These are phyloP conservation scores for Termitomyces sp. DNA, from an alignment of 768 basidiomycete species.

Conservation along the genomic window DNA sequence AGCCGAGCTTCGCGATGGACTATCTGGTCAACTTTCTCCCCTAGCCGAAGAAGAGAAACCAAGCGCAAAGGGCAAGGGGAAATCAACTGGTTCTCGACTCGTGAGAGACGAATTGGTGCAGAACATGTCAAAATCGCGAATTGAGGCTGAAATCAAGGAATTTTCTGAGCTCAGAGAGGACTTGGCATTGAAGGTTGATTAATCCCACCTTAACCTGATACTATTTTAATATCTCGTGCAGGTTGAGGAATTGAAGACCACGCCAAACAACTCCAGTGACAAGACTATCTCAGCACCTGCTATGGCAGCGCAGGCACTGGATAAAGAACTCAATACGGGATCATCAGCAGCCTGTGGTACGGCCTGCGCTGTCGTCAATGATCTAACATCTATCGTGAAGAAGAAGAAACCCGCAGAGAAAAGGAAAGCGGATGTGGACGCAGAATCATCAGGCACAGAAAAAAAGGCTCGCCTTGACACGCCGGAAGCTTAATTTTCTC, in stretches of 20 bases:
- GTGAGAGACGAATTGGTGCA: conserved; percentile 53
- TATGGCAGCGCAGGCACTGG: conserved; percentile 68
- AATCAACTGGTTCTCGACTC: conserved; percentile 45
- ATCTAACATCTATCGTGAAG: conserved; percentile 86
- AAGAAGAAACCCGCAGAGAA: conserved; percentile 63
- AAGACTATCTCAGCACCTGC: conserved; percentile 56
- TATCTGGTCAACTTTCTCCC: conserved; percentile 36
- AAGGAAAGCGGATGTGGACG: conserved; percentile 69
- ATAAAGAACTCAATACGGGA: conserved; percentile 59
- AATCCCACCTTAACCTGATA: not conserved
- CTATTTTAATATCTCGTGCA: conserved; percentile 25
- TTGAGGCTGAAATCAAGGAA: conserved; percentile 79
- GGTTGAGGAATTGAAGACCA: conserved; percentile 89
- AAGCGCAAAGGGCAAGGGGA: conserved; percentile 72
- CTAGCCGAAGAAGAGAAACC: conserved; percentile 27
- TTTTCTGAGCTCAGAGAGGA: conserved; percentile 74
- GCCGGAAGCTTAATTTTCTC: conserved; percentile 19
- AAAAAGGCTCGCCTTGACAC: conserved; percentile 66
- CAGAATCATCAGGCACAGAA: conserved; percentile 42
- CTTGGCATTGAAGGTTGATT: conserved; percentile 72
- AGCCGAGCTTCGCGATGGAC: conserved; percentile 49
- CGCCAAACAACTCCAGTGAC: conserved; percentile 56
- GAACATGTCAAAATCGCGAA: conserved; percentile 70
- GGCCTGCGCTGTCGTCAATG: conserved; percentile 56
- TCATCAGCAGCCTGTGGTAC: conserved; percentile 31